Evolutionary conservation across 2,329 filamentous ascomycete species (phyloP), one percentile per base, ranked within the genome.

Genomic region (Neocatenulostroma microsporum): DNA sequence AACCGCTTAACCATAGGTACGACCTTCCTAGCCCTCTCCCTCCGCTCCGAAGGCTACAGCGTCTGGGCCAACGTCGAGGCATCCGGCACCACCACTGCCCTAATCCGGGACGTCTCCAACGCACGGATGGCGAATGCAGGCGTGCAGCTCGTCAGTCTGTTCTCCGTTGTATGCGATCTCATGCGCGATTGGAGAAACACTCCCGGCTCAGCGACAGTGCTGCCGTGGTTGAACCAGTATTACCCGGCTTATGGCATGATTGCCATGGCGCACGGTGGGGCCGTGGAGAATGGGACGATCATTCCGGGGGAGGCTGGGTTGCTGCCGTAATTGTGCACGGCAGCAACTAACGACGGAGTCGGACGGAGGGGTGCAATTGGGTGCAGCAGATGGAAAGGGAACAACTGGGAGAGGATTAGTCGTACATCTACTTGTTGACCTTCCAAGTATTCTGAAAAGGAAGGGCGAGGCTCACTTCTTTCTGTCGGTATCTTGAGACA

Each of bases 1-100:
- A 25, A 3, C 23, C 23, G 11, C 23, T 13, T 19, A 8, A 21
- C 10, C 12, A 21, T 11, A 67, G 69, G 71, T 69, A 83, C 79
- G 15, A 68, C 81, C 1, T 86, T 86, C 66, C 69, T 83, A 5
- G 78, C 82, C 0, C 69, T 86, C n/a, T 81, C 79, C 1, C 73
- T 86, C 4, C 69, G 78, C 23, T 72, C 77, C 11, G 80, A 75
- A 28, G 82, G 82, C 18, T 87, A 84, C 65, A 73, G 73, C 24
- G 82, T 87, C 40, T 85, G 73, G 64, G 80, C 79, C 49, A 83
- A 84, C 61, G 71, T 78, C 35, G 82, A 86, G 50, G 81, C 78
- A 2, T 78, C 72, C 0, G 82, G 80, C 2, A 85, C 82, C 1
- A 77, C 77, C 14, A 74, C 71, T 2, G 54, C 63, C 25, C 68